Conservation (phyloP, 2,329 filamentous ascomycete species). For the Colletotrichum sp. region DNA sequence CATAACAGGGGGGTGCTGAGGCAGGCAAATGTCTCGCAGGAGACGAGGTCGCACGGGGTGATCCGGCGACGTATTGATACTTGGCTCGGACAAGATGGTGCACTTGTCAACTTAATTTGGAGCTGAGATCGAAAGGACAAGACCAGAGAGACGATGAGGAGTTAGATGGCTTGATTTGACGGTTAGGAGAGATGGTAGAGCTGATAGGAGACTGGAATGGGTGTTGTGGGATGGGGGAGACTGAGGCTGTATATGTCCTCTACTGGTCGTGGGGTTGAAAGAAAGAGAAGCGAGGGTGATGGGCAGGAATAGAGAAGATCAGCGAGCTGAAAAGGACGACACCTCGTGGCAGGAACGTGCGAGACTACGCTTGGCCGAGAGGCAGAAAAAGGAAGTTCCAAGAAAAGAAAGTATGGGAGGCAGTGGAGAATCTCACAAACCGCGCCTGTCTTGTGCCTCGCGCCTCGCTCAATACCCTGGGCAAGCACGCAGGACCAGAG, state of each 20-base stretch:
- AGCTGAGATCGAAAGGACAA: not conserved
- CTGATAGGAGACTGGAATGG: not conserved
- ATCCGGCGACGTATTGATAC: not conserved
- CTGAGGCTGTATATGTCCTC: not conserved
- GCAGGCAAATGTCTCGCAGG: not conserved
- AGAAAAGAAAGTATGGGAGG: not conserved
- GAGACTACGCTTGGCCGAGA: not conserved
- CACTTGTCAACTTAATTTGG: not conserved
- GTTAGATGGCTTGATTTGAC: not conserved
- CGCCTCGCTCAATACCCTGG: not conserved
- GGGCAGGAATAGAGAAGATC: not conserved
- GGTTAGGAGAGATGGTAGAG: not conserved
- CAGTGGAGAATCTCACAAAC: not conserved
- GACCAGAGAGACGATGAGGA: not conserved
- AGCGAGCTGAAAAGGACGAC: not conserved
- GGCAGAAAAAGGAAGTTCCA: not conserved
- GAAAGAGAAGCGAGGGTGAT: not conserved
- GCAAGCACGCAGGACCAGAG: not conserved
- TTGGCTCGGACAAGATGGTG: not conserved
- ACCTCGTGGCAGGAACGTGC: slow-evolving; percentile 18
- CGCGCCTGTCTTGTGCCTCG: not conserved
- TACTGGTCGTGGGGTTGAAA: not conserved
- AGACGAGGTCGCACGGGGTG: not conserved
- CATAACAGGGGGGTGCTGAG: not conserved
- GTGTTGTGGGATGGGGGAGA: not conserved